These are phyloP conservation scores for Myxozyma mucilagina DNA, from an alignment of 805 yeast genomes.

Conservation along the genomic window DNA sequence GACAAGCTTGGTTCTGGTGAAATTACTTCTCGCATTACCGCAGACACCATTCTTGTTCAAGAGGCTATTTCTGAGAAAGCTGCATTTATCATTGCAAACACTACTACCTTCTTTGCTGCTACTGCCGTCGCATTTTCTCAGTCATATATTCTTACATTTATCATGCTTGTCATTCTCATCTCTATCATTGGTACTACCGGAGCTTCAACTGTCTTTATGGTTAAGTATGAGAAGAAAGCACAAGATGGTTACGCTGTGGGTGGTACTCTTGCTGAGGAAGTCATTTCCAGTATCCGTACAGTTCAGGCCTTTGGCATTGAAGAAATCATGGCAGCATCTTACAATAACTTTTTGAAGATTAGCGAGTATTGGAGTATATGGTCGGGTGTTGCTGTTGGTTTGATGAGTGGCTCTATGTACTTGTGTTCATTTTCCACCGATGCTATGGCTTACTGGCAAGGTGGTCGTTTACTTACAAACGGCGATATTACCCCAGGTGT, in stretches of 20 bases:
- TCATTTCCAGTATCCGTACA: constrained; percentile 43
- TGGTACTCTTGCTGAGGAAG: constrained; percentile 47
- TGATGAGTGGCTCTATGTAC: constrained; percentile 39
- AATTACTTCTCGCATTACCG: constrained; percentile 47
- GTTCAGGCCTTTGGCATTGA: constrained; percentile 48
- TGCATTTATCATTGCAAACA: constrained; percentile 43
- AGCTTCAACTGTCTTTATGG: constrained; percentile 38
- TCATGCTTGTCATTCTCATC: constrained; percentile 41
- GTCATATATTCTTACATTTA: constrained; percentile 44
- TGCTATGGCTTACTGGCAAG: constrained; percentile 39
- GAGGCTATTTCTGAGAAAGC: constrained; percentile 48
- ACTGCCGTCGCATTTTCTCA: constrained; percentile 42
- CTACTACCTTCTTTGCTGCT: constrained; percentile 45
- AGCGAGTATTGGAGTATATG: constrained; percentile 33
- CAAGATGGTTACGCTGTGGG: constrained; percentile 27
- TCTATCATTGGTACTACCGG: constrained; percentile 39
- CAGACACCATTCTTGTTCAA: constrained; percentile 45
- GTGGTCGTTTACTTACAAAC: constrained; percentile 30
- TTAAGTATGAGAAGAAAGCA: constrained; percentile 19
- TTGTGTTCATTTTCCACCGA: constrained; percentile 31
- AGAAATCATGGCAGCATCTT: constrained; percentile 40
- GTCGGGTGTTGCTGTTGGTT: constrained; percentile 28
- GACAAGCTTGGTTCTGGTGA: constrained; percentile 47
- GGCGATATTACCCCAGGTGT: constrained; percentile 26
- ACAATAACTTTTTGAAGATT: constrained; percentile 37